phyloP scores from a whole-genome alignment of 306 rosid genomes.

The Gynostemma pentaphyllum region DNA sequence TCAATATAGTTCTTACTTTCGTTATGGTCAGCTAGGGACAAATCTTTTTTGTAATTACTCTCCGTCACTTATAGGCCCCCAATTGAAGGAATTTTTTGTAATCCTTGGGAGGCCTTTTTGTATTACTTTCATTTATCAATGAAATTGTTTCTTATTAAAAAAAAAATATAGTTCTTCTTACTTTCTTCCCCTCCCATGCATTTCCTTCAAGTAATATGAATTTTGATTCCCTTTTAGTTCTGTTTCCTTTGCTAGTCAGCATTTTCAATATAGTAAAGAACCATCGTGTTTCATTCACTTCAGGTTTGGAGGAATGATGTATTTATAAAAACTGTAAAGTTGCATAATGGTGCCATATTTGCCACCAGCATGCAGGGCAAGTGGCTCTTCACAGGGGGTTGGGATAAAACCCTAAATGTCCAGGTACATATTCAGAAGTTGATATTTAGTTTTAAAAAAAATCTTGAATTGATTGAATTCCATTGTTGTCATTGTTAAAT shows the following conservation, averaged over 20 bases:
- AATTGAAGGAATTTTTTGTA: no score
- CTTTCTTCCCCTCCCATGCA: not conserved
- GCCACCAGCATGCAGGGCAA: constrained; percentile 47
- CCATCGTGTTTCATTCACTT: constrained; percentile 19
- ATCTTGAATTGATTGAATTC: not conserved
- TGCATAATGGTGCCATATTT: constrained; percentile 66
- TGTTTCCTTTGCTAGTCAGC: not conserved
- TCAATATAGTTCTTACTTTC: no score
- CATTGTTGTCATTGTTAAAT: not conserved
- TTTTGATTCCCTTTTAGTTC: no score
- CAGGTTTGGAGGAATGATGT: constrained; percentile 85
- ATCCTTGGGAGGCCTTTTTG: no score
- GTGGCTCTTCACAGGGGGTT: constrained; percentile 74
- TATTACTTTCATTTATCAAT: no score
- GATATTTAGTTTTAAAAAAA: not conserved
- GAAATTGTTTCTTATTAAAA: no score
- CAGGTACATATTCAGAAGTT: constrained; percentile 46
- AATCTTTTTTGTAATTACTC: no score
- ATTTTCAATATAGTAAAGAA: not conserved
- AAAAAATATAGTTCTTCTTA: not conserved
- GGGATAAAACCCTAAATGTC: constrained; percentile 67
- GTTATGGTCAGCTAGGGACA: no score
- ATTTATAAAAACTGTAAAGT: constrained; percentile 35
- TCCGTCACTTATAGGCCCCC: no score
- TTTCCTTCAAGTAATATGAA: no score